A percentile compares a stretch with the other conserved stretches of the same genome.
These are phyloP conservation scores for Fusarium haematococcum DNA, from an alignment of 2,329 filamentous ascomycete genomes.

Conservation along the genomic window DNA sequence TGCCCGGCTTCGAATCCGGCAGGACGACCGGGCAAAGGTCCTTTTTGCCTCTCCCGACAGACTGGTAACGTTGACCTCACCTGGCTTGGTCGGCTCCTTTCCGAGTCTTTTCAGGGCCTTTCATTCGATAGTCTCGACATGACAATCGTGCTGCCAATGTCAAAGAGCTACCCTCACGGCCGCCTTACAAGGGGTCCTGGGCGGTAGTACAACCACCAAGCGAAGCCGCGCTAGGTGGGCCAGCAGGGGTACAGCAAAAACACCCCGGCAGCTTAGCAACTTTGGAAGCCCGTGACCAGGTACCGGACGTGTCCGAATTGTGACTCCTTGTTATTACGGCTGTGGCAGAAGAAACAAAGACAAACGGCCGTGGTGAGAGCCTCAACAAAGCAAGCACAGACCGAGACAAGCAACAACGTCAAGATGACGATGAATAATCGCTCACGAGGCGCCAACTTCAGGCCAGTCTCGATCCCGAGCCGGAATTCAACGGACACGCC, in stretches of 20 bases:
- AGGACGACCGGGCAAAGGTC: conserved; percentile 25
- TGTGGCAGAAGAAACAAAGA: background rate
- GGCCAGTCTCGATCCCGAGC: background rate
- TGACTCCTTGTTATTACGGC: background rate
- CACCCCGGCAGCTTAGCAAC: background rate
- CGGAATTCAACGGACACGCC: background rate
- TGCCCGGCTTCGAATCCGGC: conserved; percentile 21
- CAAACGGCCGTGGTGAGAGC: conserved; percentile 13
- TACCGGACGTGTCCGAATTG: conserved; percentile 1
- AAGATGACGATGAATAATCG: conserved; percentile 13
- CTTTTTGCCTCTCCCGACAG: conserved; percentile 39
- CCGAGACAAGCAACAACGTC: background rate
- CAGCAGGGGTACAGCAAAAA: background rate
- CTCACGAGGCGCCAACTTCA: conserved; percentile 9
- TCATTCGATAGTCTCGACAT: conserved; percentile 16
- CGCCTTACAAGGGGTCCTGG: conserved; percentile 12
- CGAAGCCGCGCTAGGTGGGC: conserved; percentile 4
- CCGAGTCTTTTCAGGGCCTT: conserved; percentile 15
- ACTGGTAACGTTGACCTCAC: conserved; percentile 38
- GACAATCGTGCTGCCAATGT: conserved; percentile 11
- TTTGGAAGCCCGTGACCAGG: background rate
- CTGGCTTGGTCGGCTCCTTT: conserved; percentile 28
- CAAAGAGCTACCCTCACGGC: conserved; percentile 6
- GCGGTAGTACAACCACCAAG: conserved; percentile 3
- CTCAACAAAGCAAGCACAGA: conserved; percentile 25